Base-by-base conservation (phyloP, 2,329 filamentous ascomycete genomes). In the Fusarium mexicanum region DNA sequence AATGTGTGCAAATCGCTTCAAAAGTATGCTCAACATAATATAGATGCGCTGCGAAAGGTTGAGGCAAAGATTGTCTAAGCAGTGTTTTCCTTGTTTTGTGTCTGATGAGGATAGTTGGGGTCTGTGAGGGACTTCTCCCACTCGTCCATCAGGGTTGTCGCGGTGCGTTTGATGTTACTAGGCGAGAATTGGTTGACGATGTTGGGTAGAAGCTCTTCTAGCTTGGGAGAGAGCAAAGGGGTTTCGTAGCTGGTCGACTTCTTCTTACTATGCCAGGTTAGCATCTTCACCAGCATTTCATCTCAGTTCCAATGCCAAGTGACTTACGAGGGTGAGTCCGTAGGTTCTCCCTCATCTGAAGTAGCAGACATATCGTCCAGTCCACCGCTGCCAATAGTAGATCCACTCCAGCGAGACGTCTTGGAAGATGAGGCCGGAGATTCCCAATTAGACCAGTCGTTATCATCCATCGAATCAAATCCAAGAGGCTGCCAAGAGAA, bases 121-220 rank as follows among this genome's bases (percentile, higher is more conserved):
- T 81, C 73, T 11, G 77, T 74, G 48, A 84, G 75, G 8, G 83
- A 84, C 81, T 91, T 94, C 84, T 98, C 96, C 94, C 94, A 97
- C 80, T 98, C 95, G 73, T 91, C 93, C 90, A 98, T 94, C 65
- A 98, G 87, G 71, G 92, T 93, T 41, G 91, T 93, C n/a, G 95
- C 94, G 2, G 94, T 96, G 43, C 91, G 89, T 80, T 94, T 94
- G 76, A 98, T 85, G 77, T 94, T 95, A 75, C 91, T 91, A 1
- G 95, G 93, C 14, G 90, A 89, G 47, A 95, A 84, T 73, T 92
- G 91, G 79, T 91, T 91, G 64, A 97, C 87, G 54, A 92, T 89
- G 55, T 91, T 91, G 84, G 94, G 94, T 35, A 93, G 80, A 66
- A 90, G 80, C 78, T 91, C 85, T 81, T 88, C 86, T 41, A 89